Base-by-base conservation (phyloP, 352 stramenopile species). In the Paralagenidium karlingii region DNA sequence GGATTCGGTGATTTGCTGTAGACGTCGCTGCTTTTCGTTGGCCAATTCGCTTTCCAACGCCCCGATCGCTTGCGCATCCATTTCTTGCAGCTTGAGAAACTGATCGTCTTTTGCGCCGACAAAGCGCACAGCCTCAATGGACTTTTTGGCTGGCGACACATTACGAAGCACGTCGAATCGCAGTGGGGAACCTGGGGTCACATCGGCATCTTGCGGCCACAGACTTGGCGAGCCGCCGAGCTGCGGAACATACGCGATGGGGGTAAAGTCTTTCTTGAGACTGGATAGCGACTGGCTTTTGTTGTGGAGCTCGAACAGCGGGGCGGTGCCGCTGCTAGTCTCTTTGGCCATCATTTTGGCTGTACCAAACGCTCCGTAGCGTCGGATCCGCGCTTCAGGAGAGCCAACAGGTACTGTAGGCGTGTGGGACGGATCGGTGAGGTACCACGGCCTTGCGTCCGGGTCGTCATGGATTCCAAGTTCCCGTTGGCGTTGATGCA, bases 151-250 rank as follows among this genome's bases (percentile, higher is more conserved):
- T n/a, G n/a, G n/a, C n/a, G n/a, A n/a, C n/a, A n/a, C n/a, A n/a
- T n/a, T n/a, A n/a, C n/a, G n/a, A n/a, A n/a, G n/a, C 24, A 18
- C 63, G 24, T 40, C 44, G 28, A 60, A 61, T 7, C 58, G 48
- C 10, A 79, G 43, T 6, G 34, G 50, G 13, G 50, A 63, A 1
- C 63, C 65, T 2, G 34, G 62, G 2, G 51, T 43, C 26, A 71
- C 67, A 37, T 58, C 68, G 3, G 68, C 18, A 24, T 67, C 50
- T 15, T 76, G 58, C 5, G 63, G 65, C 68, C 68, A 82, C 1
- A 76, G 34, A 0, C 60, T 62, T n/a, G 68, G 63, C 1, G 68
- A 76, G 6, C 63, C 65, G 20, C 61, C 50, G 8, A 70, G 37
- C 24, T 27, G 36, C 8, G 61, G 56, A 3, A 58, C 63, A 51